Conservation (phyloP, 768 basidiomycete species). For the Russula lepida region DNA sequence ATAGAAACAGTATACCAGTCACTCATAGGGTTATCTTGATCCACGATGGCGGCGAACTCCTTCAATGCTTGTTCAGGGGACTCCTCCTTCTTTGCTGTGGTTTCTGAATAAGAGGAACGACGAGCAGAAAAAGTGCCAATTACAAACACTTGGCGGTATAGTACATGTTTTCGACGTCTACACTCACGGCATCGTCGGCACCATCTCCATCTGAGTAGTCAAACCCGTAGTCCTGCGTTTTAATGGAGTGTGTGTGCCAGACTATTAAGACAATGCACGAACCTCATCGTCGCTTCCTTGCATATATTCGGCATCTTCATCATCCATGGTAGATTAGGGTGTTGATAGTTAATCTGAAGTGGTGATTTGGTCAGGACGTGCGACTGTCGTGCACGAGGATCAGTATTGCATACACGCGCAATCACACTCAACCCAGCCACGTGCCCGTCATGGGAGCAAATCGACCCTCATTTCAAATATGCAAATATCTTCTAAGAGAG, state of each 20-base stretch:
- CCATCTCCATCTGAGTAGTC: slow-evolving; percentile 92
- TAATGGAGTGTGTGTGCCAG: slow-evolving; percentile 11
- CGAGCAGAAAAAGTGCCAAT: not conserved
- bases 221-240: slow-evolving; percentile 79
- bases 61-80: slow-evolving; percentile 85
- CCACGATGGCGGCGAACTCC: slow-evolving; percentile 82
- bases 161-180: slow-evolving; percentile 96
- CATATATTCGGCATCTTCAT: slow-evolving; percentile 93
- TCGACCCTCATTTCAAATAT: not conserved
- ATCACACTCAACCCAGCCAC: not conserved
- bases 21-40: slow-evolving; percentile 85
- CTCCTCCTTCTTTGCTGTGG: slow-evolving; percentile 84
- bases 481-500: no score
- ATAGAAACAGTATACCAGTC: slow-evolving; percentile 61
- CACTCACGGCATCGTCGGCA: slow-evolving; percentile 68
- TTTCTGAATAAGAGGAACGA: not conserved
- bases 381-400: not conserved
- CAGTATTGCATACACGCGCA: not conserved
- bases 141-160: slow-evolving; percentile 90
- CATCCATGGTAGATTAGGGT: slow-evolving; percentile 53
- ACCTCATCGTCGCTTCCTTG: slow-evolving; percentile 84
- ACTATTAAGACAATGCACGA: slow-evolving; percentile 13
- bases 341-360: not conserved
- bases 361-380: not conserved
- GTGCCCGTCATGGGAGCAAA: not conserved